These are phyloP conservation scores for Groenewaldozyma tartarivorans DNA, from an alignment of 805 yeast species.

Conservation along the genomic window DNA sequence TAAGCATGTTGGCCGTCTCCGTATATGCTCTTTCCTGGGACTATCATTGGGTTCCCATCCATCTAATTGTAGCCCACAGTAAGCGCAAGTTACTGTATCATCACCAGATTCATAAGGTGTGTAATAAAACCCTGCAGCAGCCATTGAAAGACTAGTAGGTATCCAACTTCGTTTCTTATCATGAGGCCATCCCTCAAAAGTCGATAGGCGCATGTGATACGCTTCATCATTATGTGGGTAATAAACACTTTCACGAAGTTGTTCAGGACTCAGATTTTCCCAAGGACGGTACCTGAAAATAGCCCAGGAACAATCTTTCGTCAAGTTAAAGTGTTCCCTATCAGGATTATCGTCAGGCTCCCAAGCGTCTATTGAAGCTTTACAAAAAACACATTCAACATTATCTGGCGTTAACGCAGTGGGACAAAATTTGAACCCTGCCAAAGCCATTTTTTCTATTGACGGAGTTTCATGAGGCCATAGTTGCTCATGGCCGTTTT, in stretches of 20 bases:
- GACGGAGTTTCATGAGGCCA: slow-evolving; percentile 22
- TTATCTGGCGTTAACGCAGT: slow-evolving; percentile 37
- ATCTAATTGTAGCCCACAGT: slow-evolving; percentile 53
- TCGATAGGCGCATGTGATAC: slow-evolving; percentile 17
- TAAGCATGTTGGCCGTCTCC: slow-evolving; percentile 34
- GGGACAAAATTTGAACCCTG: slow-evolving; percentile 57
- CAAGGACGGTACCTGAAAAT: slow-evolving; percentile 15
- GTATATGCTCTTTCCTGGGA: slow-evolving; percentile 50
- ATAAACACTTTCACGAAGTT: slow-evolving; percentile 6
- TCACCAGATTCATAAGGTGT: slow-evolving; percentile 39
- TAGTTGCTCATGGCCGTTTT: slow-evolving; percentile 5
- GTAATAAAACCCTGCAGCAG: slow-evolving; percentile 57
- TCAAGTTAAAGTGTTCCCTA: slow-evolving; percentile 34
- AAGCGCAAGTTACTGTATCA: slow-evolving; percentile 52
- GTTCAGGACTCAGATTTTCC: slow-evolving; percentile 14
- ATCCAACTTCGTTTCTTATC: slow-evolving; percentile 30
- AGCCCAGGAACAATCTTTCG: slow-evolving; percentile 32
- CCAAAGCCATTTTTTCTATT: slow-evolving; percentile 36
- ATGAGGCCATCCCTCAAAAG: slow-evolving; percentile 29
- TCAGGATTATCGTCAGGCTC: slow-evolving; percentile 40
- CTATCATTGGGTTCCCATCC: slow-evolving; percentile 67
- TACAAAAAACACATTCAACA: slow-evolving; percentile 51
- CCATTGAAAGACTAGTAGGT: slow-evolving; percentile 39
- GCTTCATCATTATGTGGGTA: slow-evolving; percentile 19
- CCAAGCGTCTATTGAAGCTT: slow-evolving; percentile 53